Evolutionary conservation across 352 stramenopile species (phyloP).

Genomic region (Saprolegnia parasitica): DNA sequence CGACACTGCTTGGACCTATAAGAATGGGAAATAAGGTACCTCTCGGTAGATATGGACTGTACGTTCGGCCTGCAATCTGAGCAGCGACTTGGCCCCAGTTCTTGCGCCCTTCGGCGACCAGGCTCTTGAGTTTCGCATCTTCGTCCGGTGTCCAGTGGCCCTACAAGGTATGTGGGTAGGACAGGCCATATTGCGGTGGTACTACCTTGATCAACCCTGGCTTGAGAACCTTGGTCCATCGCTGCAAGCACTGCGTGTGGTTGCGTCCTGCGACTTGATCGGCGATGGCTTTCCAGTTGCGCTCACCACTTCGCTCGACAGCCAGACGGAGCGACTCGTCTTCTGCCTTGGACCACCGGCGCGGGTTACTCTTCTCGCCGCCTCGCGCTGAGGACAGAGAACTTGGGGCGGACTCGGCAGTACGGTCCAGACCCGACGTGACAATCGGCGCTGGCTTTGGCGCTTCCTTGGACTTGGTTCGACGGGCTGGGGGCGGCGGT

Average conservation of each 20-base stretch:
- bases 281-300: conserved; percentile 89
- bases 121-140: conserved; percentile 74
- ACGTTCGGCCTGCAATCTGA: conserved; percentile 79
- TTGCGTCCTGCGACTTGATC: conserved; percentile 87
- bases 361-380: conserved; percentile 82
- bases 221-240: conserved; percentile 92
- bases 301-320: conserved; percentile 79
- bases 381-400: conserved; percentile 43
- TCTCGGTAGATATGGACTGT: conserved; percentile 32
- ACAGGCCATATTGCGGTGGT: neutral
- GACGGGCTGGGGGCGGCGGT: conserved; percentile 55
- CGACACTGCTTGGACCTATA: conserved; percentile 90
- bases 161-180: conserved; percentile 34
- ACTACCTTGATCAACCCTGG: conserved; percentile 89
- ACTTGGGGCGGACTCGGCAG: neutral
- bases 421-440: conserved; percentile 28
- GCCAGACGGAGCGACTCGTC: conserved; percentile 78
- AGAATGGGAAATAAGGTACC: conserved; percentile 30
- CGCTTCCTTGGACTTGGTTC: conserved; percentile 40
- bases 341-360: conserved; percentile 79
- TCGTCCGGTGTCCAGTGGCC: conserved; percentile 90
- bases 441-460: conserved; percentile 28
- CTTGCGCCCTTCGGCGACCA: conserved; percentile 83
- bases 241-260: conserved; percentile 90
- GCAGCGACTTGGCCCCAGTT: conserved; percentile 88